Evolutionary conservation across 768 basidiomycete species (phyloP).

Genomic region (Suillus discolor): DNA sequence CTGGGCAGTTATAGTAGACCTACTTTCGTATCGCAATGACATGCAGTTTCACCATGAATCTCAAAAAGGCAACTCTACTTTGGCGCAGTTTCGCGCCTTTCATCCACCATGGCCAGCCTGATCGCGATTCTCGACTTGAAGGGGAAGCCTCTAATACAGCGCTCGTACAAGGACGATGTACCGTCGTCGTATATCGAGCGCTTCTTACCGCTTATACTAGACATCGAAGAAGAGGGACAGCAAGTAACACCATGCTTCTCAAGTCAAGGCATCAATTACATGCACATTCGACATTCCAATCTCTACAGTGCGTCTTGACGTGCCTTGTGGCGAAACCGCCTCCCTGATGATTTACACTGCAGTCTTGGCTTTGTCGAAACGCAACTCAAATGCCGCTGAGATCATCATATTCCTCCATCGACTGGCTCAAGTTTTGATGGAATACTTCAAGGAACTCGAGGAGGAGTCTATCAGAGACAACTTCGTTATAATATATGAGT

Average conservation of each 20-base stretch:
- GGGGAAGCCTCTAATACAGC: slow-evolving; percentile 96
- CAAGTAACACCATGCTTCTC: slow-evolving; percentile 97
- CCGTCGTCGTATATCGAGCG: slow-evolving; percentile 86
- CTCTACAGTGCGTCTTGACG: slow-evolving; percentile 74
- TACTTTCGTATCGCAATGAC: neutral
- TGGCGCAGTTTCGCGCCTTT: neutral
- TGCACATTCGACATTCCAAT: slow-evolving; percentile 98
- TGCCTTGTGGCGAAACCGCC: neutral
- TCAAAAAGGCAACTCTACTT: slow-evolving; percentile 3
- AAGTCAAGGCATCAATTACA: slow-evolving; percentile 93
- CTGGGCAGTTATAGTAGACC: neutral
- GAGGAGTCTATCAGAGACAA: slow-evolving; percentile 99
- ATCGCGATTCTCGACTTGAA: slow-evolving; percentile 98
- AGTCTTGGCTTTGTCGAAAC: slow-evolving; percentile 96
- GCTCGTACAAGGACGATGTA: slow-evolving; percentile 96
- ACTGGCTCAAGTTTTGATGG: slow-evolving; percentile 87
- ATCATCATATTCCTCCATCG: slow-evolving; percentile 96
- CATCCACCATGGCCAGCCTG: slow-evolving; percentile 54
- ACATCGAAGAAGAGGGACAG: slow-evolving; percentile 96
- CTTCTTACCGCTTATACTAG: slow-evolving; percentile 90
- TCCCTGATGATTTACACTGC: slow-evolving; percentile 8
- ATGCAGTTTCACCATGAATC: slow-evolving; percentile 1
- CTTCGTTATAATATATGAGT: slow-evolving; percentile 98
- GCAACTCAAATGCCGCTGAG: slow-evolving; percentile 94
- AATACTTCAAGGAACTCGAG: slow-evolving; percentile 99